A percentile compares a stretch with the other conserved stretches of the same genome.
phyloP scores from a whole-genome alignment of 2,329 filamentous ascomycete species.

The Epichloe hybrida region DNA sequence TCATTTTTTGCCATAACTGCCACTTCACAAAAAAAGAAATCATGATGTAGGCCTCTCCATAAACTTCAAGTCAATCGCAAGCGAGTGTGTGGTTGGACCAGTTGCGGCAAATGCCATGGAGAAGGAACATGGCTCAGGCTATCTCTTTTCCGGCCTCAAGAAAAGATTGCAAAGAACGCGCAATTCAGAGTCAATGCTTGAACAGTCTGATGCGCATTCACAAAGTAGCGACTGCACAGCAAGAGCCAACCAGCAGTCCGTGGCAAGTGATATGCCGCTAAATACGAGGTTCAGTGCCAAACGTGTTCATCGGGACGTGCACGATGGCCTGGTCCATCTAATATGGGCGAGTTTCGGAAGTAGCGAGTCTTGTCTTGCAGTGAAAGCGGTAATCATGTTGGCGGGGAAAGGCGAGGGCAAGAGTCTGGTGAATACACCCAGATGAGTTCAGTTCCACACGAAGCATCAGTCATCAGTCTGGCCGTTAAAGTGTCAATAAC shows the following conservation, averaged over 20 bases:
- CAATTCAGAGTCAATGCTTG: not conserved
- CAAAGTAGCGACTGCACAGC: slow-evolving; percentile 1
- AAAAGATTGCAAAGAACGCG: not conserved
- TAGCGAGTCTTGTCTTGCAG: not conserved
- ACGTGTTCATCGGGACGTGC: not conserved
- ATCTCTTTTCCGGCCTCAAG: not conserved
- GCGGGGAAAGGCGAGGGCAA: not conserved
- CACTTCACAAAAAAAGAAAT: slow-evolving; percentile 51
- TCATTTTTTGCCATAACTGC: slow-evolving; percentile 81
- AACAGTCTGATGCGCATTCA: too few species aligned
- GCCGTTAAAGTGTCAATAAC: not conserved
- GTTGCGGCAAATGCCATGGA: not conserved
- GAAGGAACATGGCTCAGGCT: not conserved
- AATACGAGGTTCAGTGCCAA: not conserved
- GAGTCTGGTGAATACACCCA: not conserved
- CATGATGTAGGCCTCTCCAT: slow-evolving; percentile 11
- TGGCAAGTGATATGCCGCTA: slow-evolving; percentile 1
- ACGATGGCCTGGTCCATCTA: not conserved
- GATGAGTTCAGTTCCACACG: not conserved
- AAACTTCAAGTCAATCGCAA: not conserved
- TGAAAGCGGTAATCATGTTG: not conserved
- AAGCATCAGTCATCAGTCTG: not conserved
- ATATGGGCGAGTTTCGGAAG: not conserved
- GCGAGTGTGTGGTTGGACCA: not conserved
- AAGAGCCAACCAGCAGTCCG: slow-evolving; percentile 5